These are phyloP conservation scores for Pichia pseudocactophila DNA, from an alignment of 805 yeast species.

Conservation along the genomic window DNA sequence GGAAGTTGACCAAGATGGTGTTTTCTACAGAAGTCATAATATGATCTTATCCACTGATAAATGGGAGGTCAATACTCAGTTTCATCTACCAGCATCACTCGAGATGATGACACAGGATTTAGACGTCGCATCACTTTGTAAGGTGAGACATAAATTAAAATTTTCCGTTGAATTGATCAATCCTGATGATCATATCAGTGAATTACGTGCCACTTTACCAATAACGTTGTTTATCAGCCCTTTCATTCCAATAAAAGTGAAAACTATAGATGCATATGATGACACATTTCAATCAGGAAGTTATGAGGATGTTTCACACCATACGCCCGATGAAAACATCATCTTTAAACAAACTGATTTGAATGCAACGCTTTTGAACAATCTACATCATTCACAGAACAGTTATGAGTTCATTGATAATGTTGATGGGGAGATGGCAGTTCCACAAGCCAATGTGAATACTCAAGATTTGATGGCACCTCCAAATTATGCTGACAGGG, in stretches of 20 bases:
- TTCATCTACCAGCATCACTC: slow-evolving; percentile 65
- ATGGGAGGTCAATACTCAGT: slow-evolving; percentile 63
- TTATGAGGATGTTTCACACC: slow-evolving; percentile 23
- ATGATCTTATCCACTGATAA: slow-evolving; percentile 37
- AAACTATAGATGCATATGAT: slow-evolving; percentile 23
- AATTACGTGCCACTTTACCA: slow-evolving; percentile 84
- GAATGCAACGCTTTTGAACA: background rate
- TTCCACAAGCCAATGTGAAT: slow-evolving; percentile 13
- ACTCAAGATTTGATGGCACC: slow-evolving; percentile 60
- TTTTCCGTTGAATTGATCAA: slow-evolving; percentile 71
- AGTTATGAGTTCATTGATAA: slow-evolving; percentile 2
- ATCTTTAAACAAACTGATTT: slow-evolving; percentile 20
- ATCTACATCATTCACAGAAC: background rate
- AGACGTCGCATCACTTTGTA: slow-evolving; percentile 55
- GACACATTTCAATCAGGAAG: slow-evolving; percentile 15
- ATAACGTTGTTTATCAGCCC: slow-evolving; percentile 50
- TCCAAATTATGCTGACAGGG: slow-evolving; percentile 73
- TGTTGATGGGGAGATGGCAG: slow-evolving; percentile 3
- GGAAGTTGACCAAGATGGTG: slow-evolving; percentile 30
- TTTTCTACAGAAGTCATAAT: slow-evolving; percentile 26
- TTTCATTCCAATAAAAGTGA: slow-evolving; percentile 62
- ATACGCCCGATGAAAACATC: slow-evolving; percentile 21
- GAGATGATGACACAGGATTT: slow-evolving; percentile 83
- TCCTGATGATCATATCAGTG: slow-evolving; percentile 90
- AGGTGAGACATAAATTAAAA: slow-evolving; percentile 82